These are phyloP conservation scores for Pythium phragmiticola DNA, from an alignment of 352 stramenopile genomes.

Conservation along the genomic window DNA sequence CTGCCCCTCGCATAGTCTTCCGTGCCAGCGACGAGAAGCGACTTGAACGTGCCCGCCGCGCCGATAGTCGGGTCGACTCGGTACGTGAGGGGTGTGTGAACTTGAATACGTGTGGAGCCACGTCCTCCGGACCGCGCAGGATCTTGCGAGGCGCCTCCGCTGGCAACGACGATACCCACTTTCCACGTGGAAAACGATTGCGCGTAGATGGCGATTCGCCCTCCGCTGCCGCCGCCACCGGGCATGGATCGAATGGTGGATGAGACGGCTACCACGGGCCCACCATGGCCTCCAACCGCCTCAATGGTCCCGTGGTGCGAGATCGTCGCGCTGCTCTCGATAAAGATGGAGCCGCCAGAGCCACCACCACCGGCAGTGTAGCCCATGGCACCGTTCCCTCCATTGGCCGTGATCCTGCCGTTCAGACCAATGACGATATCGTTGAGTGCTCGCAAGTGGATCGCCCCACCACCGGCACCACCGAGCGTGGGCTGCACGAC, in stretches of 20 bases:
- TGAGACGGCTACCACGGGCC: constrained; percentile 32
- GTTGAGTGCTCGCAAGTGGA: constrained; percentile 90
- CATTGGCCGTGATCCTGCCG: constrained; percentile 77
- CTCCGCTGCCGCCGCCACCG: constrained; percentile 90
- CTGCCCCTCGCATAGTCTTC: constrained; percentile 33
- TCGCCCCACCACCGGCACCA: constrained; percentile 86
- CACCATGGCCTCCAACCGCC: constrained; percentile 80
- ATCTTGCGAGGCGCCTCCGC: constrained; percentile 64
- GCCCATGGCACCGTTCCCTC: constrained; percentile 43
- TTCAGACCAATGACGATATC: constrained; percentile 90
- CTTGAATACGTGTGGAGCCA: constrained; percentile 45
- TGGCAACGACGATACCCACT: constrained; percentile 70
- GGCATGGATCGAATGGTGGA: constrained; percentile 23
- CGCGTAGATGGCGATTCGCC: constrained; percentile 81
- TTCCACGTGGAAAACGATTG: constrained; percentile 92
- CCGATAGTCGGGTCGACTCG: constrained; percentile 63
- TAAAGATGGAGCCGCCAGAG: constrained; percentile 48
- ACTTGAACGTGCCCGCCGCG: constrained; percentile 67
- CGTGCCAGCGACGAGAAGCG: constrained; percentile 54
- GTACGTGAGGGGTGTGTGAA: constrained; percentile 44
- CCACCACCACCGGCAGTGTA: constrained; percentile 64
- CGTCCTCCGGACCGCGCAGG: constrained; percentile 29
- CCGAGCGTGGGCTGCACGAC: constrained; percentile 74
- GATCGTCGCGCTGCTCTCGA: constrained; percentile 49
- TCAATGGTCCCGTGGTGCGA: constrained; percentile 76